Evolutionary conservation across 169 alveolate species (phyloP).

Genomic region (Plasmodium gallinaceum): DNA sequence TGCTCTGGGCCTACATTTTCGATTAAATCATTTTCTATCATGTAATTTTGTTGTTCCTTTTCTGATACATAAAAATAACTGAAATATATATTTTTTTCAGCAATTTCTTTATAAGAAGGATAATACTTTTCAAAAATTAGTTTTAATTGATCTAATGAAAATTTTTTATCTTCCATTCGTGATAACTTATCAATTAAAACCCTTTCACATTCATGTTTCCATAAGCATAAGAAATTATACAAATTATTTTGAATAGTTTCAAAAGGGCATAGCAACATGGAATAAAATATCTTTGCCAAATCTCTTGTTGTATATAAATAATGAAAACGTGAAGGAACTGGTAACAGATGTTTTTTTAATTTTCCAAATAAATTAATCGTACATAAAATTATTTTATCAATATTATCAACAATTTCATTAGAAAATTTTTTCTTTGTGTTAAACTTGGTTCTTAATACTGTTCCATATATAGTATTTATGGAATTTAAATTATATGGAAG

Average conservation of each 20-base stretch:
- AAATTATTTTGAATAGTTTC: conserved; percentile 83
- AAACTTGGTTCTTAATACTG: conserved; percentile 93
- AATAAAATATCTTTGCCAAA: conserved; percentile 97
- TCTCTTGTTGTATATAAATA: conserved; percentile 97
- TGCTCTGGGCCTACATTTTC: conserved; percentile 21
- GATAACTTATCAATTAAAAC: conserved; percentile 97
- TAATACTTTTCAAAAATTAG: conserved; percentile 57
- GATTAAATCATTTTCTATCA: conserved; percentile 73
- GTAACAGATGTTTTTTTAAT: conserved; percentile 78
- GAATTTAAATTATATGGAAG: conserved; percentile 94
- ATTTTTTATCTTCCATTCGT: conserved; percentile 91
- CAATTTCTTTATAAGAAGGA: conserved; percentile 41
- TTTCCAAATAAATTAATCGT: conserved; percentile 94
- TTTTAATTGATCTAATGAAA: conserved; percentile 74
- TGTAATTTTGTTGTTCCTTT: conserved; percentile 58
- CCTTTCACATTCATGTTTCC: conserved; percentile 98
- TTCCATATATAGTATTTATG: conserved; percentile 96
- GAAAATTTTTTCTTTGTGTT: conserved; percentile 91
- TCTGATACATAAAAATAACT: conserved; percentile 77
- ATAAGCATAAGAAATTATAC: conserved; percentile 92
- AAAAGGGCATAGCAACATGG: conserved; percentile 85
- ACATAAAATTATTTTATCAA: conserved; percentile 89
- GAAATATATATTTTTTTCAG: conserved; percentile 63
- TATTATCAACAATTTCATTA: conserved; percentile 87
- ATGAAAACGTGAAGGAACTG: conserved; percentile 96